Conservation (phyloP, 805 yeast species). For the Starmerella bombicola region DNA sequence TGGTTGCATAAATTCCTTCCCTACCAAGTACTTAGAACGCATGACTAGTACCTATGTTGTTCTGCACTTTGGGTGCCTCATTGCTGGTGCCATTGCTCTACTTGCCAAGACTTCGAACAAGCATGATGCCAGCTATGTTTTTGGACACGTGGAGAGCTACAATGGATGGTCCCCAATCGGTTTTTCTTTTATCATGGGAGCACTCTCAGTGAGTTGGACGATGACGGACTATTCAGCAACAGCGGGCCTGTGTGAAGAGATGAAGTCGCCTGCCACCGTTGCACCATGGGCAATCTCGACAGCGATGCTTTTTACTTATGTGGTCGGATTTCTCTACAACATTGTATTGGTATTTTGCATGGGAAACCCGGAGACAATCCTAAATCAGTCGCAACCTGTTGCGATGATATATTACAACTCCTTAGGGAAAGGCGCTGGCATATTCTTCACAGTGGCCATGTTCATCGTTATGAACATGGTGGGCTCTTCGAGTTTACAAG, state of each 20-base stretch:
- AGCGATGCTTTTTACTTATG: conserved; percentile 30
- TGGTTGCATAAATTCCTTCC: conserved; percentile 40
- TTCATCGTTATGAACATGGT: conserved; percentile 52
- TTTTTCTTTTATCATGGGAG: conserved; percentile 48
- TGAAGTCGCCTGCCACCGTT: conserved; percentile 40
- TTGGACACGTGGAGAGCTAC: conserved; percentile 36
- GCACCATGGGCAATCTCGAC: conserved; percentile 50
- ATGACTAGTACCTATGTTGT: conserved; percentile 43
- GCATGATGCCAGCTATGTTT: conserved; percentile 37
- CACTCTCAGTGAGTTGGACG: conserved; percentile 34
- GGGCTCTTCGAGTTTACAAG: conserved; percentile 51
- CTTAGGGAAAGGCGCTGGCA: conserved; percentile 52
- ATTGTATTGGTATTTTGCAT: conserved; percentile 27
- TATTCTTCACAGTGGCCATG: conserved; percentile 48
- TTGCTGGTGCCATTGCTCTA: conserved; percentile 42
- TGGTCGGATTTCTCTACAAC: conserved; percentile 27
- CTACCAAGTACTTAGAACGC: conserved; percentile 39
- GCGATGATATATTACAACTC: conserved; percentile 54
- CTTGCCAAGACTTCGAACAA: conserved; percentile 41
- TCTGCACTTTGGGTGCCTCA: conserved; percentile 37
- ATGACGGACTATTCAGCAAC: conserved; percentile 70
- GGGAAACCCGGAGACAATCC: conserved; percentile 23
- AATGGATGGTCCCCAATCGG: conserved; percentile 44
- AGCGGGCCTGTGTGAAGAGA: conserved; percentile 62
- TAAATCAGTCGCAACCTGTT: conserved; percentile 38